Base-by-base conservation (phyloP, 2,329 filamentous ascomycete species). In the Cordyceps farinosa region DNA sequence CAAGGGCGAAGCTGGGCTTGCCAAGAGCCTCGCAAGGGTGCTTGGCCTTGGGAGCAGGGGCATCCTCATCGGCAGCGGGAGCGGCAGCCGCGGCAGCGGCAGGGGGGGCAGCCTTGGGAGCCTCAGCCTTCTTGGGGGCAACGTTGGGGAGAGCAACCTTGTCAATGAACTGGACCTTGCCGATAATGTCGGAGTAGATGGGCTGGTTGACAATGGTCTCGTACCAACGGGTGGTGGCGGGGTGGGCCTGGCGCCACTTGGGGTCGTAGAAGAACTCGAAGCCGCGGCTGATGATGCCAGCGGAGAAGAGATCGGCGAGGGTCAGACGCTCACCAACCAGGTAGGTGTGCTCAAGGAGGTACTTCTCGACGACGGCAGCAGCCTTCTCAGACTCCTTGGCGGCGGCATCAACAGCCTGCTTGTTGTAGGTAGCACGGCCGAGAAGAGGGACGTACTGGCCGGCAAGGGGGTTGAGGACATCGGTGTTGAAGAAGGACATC, bases 261-360 rank as follows among this genome's bases (percentile, higher is more conserved):
- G 92, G 93, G 86, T 92, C 95, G 77, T 95, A 94, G 83, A 98
- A 90, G 83, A 84, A 93, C 81, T 96, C 85, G 86, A 96, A 98
- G 75, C 92, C 93, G 71, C 92, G 92, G 76, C 86, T 84, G 74
- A 95, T 82, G 78, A 97, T 84, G 77, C 87, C 83, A 71, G 89
- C 86, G 74, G 85, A 82, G 84, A 96, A 98, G 76, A 97, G 79
- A 79, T 99, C 95, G 78, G 95, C 95, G 71, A 98, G 90, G 73
- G 93, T 97, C 81, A 98, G 87, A 75, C 95, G 92, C 87, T 99
- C 95, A 76, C 93, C 92, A 73, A 97, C 94, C 69, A 99, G 91
- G 88, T 90, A 99, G 74, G 95, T 99, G 88, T 96, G 92, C 82
- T 90, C 84, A 69, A 89, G 83, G 71, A 99, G 89, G 84, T 98